Evolutionary conservation across 441 rosid genomes (phyloP), one percentile per base, ranked within the genome.

Genomic region (Mallotus repandus): DNA sequence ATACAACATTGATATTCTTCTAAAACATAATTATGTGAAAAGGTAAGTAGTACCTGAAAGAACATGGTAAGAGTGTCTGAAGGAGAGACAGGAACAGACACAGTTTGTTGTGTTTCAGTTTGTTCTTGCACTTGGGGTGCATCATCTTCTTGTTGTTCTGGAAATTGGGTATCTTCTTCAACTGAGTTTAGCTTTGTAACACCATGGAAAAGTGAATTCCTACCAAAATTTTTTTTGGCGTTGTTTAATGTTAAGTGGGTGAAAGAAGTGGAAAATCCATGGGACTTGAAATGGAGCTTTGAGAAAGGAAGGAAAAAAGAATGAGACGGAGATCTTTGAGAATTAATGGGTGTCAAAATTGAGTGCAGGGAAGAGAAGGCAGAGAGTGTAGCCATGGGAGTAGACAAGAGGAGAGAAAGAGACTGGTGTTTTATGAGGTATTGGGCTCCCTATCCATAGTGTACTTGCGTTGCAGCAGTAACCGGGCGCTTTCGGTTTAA

Each of bases 11-110:
- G 25, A 43, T 8, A 43, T 1, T 43, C 46, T 43, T 43, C 1
- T 10, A 53, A 68, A 38, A 18, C 38, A 43, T 9, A 55, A 22
- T 38, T 7, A 41, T 15, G 32, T 32, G 53, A 18, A 32, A 41
- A 45, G 29, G 12, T 19, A 25, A 3, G 3, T 60, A 14, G 54
- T 63, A 89, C 99, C 91, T 89, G 93, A 77, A 94, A 91, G 76
- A 74, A 83, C 97, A 94, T 91, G 77, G 88, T 89, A 79, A 95
- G 96, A 74, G 82, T 85, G 81, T 91, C 98, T n/a, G 97, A 87
- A 82, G 99, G 86, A 74, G 99, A 93, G 74, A 95, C 95, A 65
- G 97, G 91, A 38, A 91, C 91, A 61, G 92, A 85, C 70, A 90
- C 96, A 14, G 90, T 75, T 77, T 82, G 92, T 69, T 89, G 91